phyloP scores from a whole-genome alignment of 2,329 filamentous ascomycete species.

The Pseudomassariella vexata region DNA sequence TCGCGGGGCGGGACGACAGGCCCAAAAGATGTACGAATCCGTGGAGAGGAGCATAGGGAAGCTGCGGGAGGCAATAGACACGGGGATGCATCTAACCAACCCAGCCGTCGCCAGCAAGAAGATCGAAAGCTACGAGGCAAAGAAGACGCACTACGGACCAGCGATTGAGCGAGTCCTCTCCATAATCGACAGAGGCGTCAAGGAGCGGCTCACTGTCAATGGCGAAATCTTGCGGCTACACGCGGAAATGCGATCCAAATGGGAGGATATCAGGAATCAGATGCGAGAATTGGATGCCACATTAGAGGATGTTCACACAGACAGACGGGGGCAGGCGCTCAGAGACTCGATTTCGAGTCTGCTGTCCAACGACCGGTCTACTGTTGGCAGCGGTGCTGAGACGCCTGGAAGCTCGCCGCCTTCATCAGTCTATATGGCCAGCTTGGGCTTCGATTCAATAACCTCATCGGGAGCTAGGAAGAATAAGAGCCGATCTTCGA shows the following conservation, averaged over 20 bases:
- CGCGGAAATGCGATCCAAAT: constrained; percentile 77
- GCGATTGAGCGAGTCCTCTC: constrained; percentile 86
- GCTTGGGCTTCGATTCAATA: constrained; percentile 41
- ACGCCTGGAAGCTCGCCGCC: constrained; percentile 64
- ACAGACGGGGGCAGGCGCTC: constrained; percentile 65
- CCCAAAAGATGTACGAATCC: constrained; percentile 94
- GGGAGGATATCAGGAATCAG: constrained; percentile 68
- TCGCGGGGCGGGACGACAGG: constrained; percentile 83
- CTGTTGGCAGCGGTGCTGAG: constrained; percentile 61
- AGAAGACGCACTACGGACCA: constrained; percentile 88
- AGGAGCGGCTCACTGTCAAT: constrained; percentile 91
- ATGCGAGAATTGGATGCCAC: constrained; percentile 71
- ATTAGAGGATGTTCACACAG: constrained; percentile 66
- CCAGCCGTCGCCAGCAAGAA: constrained; percentile 68
- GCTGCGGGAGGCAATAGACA: constrained; percentile 73
- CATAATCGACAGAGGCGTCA: constrained; percentile 94
- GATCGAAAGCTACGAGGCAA: constrained; percentile 89
- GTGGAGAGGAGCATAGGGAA: constrained; percentile 82
- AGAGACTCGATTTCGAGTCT: constrained; percentile 92
- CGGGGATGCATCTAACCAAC: constrained; percentile 67
- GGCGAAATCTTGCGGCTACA: constrained; percentile 87
- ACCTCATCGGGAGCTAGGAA: constrained; percentile 39
- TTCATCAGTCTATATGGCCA: constrained; percentile 56
- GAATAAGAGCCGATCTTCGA: constrained; percentile 42
- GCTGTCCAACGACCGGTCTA: constrained; percentile 74